Evolutionary conservation across 495 filamentous ascomycete genomes (phyloP).

Genomic region (Daldinia loculata): DNA sequence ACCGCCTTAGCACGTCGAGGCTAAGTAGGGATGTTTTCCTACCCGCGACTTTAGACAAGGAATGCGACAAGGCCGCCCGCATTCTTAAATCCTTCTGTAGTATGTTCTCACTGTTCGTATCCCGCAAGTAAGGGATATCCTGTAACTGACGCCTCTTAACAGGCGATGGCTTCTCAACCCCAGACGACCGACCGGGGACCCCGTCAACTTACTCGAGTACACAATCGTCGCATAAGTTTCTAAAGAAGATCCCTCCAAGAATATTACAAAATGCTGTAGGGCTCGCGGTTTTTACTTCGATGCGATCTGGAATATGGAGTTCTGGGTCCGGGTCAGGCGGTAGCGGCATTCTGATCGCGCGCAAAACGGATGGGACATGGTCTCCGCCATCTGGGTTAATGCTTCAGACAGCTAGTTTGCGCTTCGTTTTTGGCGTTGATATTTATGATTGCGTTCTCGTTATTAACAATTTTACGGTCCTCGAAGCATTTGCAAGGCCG

Average conservation of each 20-base stretch:
- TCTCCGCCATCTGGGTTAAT: conserved; percentile 87
- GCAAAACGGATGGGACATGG: conserved; percentile 85
- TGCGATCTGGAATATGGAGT: conserved; percentile 91
- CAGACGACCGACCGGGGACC: conserved; percentile 48
- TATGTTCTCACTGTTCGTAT: conserved; percentile 42
- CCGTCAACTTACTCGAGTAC: conserved; percentile 45
- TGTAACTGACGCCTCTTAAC: conserved; percentile 18
- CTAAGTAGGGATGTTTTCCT: conserved; percentile 72
- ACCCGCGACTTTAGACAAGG: conserved; percentile 81
- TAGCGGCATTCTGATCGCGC: conserved; percentile 80
- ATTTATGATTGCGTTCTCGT: conserved; percentile 94
- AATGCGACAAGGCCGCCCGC: conserved; percentile 86
- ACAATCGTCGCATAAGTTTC: conserved; percentile 55
- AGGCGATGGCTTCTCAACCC: conserved; percentile 59
- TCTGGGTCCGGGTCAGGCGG: conserved; percentile 89
- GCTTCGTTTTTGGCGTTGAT: conserved; percentile 90
- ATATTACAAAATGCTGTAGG: conserved; percentile 88
- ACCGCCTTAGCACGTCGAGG: conserved; percentile 46
- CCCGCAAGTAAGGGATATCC: not conserved
- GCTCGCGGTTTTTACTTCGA: conserved; percentile 89
- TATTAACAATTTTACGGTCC: conserved; percentile 81
- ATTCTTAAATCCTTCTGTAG: conserved; percentile 86
- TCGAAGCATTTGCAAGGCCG: conserved; percentile 81
- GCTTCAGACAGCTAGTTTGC: conserved; percentile 83
- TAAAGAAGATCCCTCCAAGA: conserved; percentile 84